Evolutionary conservation across 805 yeast species (phyloP).

Genomic region (Candida boleticola): DNA sequence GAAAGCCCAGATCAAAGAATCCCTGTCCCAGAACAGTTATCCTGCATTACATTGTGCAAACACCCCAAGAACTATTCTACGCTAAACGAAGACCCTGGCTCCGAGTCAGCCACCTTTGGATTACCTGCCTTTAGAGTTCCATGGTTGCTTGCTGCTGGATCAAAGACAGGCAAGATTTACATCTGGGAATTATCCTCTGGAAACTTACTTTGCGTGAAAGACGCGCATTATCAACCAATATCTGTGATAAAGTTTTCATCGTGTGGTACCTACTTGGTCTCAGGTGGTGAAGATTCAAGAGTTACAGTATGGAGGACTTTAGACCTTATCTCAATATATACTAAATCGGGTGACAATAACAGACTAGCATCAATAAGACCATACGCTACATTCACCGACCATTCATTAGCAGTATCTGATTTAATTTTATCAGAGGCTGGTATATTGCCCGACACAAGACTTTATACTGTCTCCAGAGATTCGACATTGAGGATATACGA

Average conservation of each 20-base stretch:
- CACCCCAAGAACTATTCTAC: conserved; percentile 23
- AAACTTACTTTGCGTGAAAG: conserved; percentile 63
- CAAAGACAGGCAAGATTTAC: conserved; percentile 72
- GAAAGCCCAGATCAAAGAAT: conserved; percentile 75
- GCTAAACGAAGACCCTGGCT: neutral
- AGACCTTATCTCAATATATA: conserved; percentile 49
- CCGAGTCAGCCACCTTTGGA: conserved; percentile 14
- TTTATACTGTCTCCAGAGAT: conserved; percentile 72
- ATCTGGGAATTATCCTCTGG: conserved; percentile 88
- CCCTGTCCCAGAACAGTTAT: conserved; percentile 78
- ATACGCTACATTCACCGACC: conserved; percentile 57
- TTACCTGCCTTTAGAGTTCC: conserved; percentile 49
- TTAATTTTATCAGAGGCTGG: conserved; percentile 51
- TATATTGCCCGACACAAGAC: conserved; percentile 52
- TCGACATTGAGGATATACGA: conserved; percentile 73
- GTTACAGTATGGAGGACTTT: conserved; percentile 68
- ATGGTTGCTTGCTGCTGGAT: conserved; percentile 71
- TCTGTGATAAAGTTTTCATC: conserved; percentile 55
- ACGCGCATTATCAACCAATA: conserved; percentile 81
- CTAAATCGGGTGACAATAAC: conserved; percentile 25
- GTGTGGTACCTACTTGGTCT: conserved; percentile 63
- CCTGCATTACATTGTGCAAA: conserved; percentile 50
- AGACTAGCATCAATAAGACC: conserved; percentile 46
- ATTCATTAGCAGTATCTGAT: conserved; percentile 52
- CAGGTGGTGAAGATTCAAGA: conserved; percentile 83